Conservation (phyloP, 441 rosid species). For the Euphorbia schlechtendalii region DNA sequence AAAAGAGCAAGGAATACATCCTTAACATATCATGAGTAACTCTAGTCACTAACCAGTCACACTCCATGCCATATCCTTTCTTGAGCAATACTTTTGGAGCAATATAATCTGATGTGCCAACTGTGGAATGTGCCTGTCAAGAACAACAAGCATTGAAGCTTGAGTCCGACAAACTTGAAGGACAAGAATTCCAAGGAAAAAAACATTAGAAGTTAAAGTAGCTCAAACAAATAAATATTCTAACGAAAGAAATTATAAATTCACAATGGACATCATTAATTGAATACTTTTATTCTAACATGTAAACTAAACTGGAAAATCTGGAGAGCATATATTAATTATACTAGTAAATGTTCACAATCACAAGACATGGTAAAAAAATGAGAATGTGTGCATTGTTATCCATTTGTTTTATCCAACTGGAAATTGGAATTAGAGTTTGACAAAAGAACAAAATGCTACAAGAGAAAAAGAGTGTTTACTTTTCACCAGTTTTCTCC, state of each 20-base stretch:
- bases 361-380: neutral
- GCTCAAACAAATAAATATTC: neutral
- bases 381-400: neutral
- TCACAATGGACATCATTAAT: neutral
- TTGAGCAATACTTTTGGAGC: slow-evolving; percentile 93
- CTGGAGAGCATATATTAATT: neutral
- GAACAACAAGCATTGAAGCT: slow-evolving; percentile 22
- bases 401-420: neutral
- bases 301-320: neutral
- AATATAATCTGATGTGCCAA: slow-evolving; percentile 95
- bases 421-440: neutral
- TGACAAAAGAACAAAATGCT: neutral
- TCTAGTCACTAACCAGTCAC: slow-evolving; percentile 70
- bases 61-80: slow-evolving; percentile 96
- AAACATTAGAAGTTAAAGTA: too few species aligned
- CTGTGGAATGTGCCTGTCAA: slow-evolving; percentile 85
- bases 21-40: slow-evolving; percentile 10
- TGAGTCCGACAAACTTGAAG: neutral
- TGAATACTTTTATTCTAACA: neutral
- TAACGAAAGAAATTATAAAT: neutral
- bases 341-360: neutral
- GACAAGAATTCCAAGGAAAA: neutral
- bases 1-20: neutral
- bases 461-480: slow-evolving; percentile 8
- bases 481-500: slow-evolving; percentile 73